Conservation (phyloP, 257 asterid genomes). For the Fraxinus cuspidata region DNA sequence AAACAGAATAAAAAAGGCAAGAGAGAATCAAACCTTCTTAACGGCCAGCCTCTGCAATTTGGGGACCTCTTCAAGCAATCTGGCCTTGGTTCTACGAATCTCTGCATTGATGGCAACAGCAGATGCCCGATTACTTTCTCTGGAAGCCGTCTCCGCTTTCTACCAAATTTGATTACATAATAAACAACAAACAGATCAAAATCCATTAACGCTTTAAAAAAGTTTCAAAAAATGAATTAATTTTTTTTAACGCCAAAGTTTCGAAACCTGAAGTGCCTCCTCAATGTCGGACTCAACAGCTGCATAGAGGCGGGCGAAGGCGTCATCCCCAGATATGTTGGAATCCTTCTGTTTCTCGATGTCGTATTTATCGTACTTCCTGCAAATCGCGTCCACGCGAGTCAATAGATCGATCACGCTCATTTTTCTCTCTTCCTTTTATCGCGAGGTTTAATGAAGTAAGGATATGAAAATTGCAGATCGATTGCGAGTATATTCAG, state of each 20-base stretch:
- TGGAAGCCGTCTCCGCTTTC: constrained; percentile 85
- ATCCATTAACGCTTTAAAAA: constrained; percentile 12
- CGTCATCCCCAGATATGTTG: constrained; percentile 92
- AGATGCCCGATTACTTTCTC: constrained; percentile 82
- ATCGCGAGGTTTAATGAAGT: not conserved
- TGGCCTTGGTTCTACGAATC: constrained; percentile 87
- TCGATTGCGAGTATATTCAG: not conserved
- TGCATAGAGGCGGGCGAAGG: constrained; percentile 86
- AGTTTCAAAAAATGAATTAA: too few relatives aligned
- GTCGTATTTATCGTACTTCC: constrained; percentile 92
- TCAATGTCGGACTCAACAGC: constrained; percentile 84
- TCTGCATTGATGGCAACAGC: constrained; percentile 92
- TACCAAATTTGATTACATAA: constrained; percentile 19
- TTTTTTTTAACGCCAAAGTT: not conserved
- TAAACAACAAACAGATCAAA: constrained; percentile 12
- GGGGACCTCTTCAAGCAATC: constrained; percentile 80
- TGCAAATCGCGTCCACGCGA: constrained; percentile 94
- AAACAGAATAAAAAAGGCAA: not conserved
- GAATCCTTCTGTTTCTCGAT: constrained; percentile 67
- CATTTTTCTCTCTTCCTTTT: constrained; percentile 39
- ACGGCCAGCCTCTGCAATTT: constrained; percentile 90
- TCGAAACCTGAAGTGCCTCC: constrained; percentile 72
- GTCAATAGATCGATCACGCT: constrained; percentile 91
- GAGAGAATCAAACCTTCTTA: constrained; percentile 55
- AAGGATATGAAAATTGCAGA: not conserved